Base-by-base conservation (phyloP, 1,284 basidiomycete genomes). In the Cystobasidium slooffiae region DNA sequence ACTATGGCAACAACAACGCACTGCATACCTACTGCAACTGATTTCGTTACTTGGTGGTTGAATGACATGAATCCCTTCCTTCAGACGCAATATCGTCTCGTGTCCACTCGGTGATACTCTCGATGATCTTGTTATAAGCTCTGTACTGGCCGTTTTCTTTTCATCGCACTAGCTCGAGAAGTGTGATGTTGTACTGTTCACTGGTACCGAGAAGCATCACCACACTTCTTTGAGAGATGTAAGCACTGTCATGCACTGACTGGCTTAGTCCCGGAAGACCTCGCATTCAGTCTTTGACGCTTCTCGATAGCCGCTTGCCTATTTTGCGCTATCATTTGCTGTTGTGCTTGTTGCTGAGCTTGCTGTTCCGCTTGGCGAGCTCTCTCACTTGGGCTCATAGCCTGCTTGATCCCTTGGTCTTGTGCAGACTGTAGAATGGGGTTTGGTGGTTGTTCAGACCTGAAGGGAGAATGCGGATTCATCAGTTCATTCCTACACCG, bases 291-390 rank as follows among this genome's bases (percentile, higher is more conserved):
- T 37, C 61, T 63, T 49, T 63, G 61, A 20, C 61, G 43, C 20
- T 63, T 63, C 18, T 63, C 61, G 8, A 44, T 41, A 43, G 61
- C 61, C 14, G 61, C 61, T 49, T 63, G 16, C 22, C 44, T 63
- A 41, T 63, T 63, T n/a, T 63, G 61, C 43, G 61, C 61, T n/a
- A 63, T 63, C n/a, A 63, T 16, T 63, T 49, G 61, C 56, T 63
- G 61, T 37, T 63, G 18, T 63, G 31, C 31, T 31, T 31, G 31
- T 31, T 31, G 31, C 31, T 63, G 44, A 24, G 43, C 44, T 49
- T 47, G 46, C 22, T 63, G 44, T 37, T 63, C 61, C 24, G 44
- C 43, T 47, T 43, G 18, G 20, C 61, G 44, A 6, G 61, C 61
- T 49, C 61, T 41, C 24, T 63, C 61, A 16, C 44, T 63, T 24